Conservation (phyloP, 2,329 filamentous ascomycete species). For the Diplodia seriata region DNA sequence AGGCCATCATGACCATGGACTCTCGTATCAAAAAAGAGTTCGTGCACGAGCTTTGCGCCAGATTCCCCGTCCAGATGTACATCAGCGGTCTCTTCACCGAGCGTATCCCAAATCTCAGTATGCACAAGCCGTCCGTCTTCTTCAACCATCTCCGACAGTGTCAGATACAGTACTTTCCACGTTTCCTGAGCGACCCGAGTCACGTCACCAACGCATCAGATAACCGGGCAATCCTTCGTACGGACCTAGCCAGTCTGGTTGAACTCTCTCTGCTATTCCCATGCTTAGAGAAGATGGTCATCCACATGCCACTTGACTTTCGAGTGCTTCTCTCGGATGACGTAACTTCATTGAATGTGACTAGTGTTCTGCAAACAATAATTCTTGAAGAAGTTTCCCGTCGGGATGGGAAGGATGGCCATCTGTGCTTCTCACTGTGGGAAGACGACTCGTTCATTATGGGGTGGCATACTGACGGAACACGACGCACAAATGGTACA, state of each 20-base stretch:
- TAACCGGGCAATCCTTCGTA: neutral
- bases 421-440: neutral
- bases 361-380: too few relatives aligned
- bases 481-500: accelerated
- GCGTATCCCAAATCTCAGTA: neutral
- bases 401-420: too few relatives aligned
- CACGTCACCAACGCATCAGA: neutral
- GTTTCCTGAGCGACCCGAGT: neutral
- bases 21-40: conserved; percentile 3
- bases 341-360: neutral
- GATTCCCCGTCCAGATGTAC: neutral
- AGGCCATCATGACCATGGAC: conserved; percentile 1
- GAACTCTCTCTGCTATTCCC: neutral
- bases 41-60: neutral
- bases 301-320: neutral
- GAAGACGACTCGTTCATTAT: neutral
- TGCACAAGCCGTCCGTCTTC: conserved; percentile 6
- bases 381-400: neutral
- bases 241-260: neutral
- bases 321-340: neutral
- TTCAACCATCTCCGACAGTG: neutral
- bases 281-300: neutral
- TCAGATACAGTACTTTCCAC: neutral
- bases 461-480: neutral
- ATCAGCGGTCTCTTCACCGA: neutral